Conservation (phyloP, 2,329 filamentous ascomycete species). For the Pseudogymnoascus sp. region DNA sequence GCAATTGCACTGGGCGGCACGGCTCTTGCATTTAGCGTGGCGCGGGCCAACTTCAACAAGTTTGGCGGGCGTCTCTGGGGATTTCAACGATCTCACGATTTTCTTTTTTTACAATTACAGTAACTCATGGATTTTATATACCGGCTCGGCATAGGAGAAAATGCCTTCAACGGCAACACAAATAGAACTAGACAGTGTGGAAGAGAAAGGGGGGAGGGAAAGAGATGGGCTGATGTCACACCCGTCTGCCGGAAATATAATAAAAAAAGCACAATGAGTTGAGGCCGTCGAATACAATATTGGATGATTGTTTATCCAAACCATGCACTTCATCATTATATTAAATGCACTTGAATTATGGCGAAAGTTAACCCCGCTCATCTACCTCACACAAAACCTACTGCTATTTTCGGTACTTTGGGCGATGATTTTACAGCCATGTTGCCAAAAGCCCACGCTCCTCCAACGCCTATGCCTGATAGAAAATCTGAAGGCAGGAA, state of each 20-base stretch:
- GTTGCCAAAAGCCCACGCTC: no score
- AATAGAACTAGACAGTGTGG: conserved; percentile 18
- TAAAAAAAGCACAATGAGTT: neutral
- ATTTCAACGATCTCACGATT: conserved; percentile 18
- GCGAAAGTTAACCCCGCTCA: neutral
- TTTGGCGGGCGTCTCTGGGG: conserved; percentile 22
- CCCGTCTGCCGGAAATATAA: neutral
- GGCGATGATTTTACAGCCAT: no score
- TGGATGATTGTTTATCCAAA: neutral
- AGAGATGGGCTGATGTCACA: neutral
- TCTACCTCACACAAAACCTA: neutral
- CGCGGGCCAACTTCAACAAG: conserved; percentile 28
- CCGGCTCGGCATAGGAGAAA: neutral
- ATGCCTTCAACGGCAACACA: conserved; percentile 17
- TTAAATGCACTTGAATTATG: neutral
- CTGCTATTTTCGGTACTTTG: neutral
- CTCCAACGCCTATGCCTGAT: no score
- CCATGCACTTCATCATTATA: neutral
- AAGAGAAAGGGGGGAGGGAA: neutral
- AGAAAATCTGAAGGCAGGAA: no score
- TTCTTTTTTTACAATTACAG: conserved; percentile 9
- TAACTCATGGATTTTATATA: conserved; percentile 8
- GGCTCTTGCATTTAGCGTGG: conserved; percentile 26
- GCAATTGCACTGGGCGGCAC: conserved; percentile 15
- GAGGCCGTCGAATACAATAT: neutral